phyloP scores from a whole-genome alignment of 805 yeast genomes.

The Kodamaea lidongshanica region DNA sequence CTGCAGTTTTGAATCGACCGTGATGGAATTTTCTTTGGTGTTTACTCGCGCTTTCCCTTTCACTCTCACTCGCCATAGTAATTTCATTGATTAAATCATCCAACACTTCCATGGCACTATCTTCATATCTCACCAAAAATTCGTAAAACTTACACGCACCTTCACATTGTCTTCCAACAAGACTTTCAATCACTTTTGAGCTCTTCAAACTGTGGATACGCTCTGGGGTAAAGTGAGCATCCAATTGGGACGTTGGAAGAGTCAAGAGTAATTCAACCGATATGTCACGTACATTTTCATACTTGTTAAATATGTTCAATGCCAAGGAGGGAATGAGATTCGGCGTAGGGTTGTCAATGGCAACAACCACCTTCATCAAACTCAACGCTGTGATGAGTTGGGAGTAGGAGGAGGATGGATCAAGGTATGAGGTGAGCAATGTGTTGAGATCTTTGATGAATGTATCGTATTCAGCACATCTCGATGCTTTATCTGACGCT shows the following conservation, averaged over 20 bases:
- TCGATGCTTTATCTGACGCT: slow-evolving; percentile 11
- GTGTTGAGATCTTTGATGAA: slow-evolving; percentile 46
- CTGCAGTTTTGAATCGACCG: slow-evolving; percentile 50
- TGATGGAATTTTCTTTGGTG: no score
- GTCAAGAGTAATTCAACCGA: slow-evolving; percentile 34
- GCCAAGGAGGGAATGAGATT: slow-evolving; percentile 44
- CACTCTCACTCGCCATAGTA: no score
- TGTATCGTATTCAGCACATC: slow-evolving; percentile 12
- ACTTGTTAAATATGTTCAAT: slow-evolving; percentile 62
- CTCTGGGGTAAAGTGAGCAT: background rate
- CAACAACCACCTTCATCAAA: slow-evolving; percentile 21
- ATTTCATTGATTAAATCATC: slow-evolving; percentile 3
- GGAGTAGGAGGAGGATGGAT: slow-evolving; percentile 45
- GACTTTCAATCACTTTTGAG: slow-evolving; percentile 24
- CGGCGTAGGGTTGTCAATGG: slow-evolving; percentile 42
- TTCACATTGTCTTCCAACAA: slow-evolving; percentile 63
- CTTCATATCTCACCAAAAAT: no score
- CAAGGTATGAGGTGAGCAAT: slow-evolving; percentile 49
- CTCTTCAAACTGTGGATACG: background rate
- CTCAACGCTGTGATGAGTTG: slow-evolving; percentile 19
- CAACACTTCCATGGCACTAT: slow-evolving; percentile 7
- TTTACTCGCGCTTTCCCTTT: no score
- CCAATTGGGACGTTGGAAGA: no score
- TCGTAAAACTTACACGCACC: slow-evolving; percentile 69
- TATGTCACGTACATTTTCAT: slow-evolving; percentile 63